Percentiles rank a stretch among this genome's conserved stretches.
Conservation (phyloP, 768 basidiomycete genomes). For the Amanita pallidorosea region DNA sequence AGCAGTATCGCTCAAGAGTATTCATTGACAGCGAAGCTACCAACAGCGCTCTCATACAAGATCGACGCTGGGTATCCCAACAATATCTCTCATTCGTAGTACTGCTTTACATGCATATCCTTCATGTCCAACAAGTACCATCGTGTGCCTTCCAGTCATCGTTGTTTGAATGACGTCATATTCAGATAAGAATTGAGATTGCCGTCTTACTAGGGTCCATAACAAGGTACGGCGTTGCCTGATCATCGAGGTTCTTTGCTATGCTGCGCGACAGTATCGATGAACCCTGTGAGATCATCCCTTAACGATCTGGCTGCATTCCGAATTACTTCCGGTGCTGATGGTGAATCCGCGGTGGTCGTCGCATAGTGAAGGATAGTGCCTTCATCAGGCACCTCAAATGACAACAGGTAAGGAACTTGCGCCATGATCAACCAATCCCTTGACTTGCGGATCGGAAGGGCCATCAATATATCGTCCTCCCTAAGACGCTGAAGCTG, state of each 20-base stretch:
- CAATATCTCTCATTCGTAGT: no score
- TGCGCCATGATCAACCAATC: conserved; percentile 20
- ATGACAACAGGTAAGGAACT: conserved; percentile 18
- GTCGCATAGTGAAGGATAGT: conserved; percentile 16
- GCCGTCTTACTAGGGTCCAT: conserved; percentile 17
- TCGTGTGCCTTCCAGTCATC: no score
- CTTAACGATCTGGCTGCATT: conserved; percentile 7
- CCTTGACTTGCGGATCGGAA: conserved; percentile 12
- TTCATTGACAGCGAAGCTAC: no score
- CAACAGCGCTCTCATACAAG: no score
- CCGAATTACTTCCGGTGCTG: background rate
- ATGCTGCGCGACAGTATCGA: conserved; percentile 7
- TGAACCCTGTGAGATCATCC: conserved; percentile 13
- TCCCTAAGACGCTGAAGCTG: conserved; percentile 13
- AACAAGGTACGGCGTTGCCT: conserved; percentile 18
- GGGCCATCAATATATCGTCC: conserved; percentile 11
- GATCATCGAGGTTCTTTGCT: conserved; percentile 18
- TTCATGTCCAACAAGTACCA: no score
- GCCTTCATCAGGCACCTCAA: conserved; percentile 13
- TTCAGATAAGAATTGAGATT: conserved; percentile 17
- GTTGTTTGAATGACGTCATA: no score
- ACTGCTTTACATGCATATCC: no score
- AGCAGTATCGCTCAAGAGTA: no score
- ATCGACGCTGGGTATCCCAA: no score
- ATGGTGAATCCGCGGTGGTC: conserved; percentile 7